Evolutionary conservation across 164 flowering plant species (phyloP), one percentile per base, ranked within the genome.

Genomic region (Sedum album): DNA sequence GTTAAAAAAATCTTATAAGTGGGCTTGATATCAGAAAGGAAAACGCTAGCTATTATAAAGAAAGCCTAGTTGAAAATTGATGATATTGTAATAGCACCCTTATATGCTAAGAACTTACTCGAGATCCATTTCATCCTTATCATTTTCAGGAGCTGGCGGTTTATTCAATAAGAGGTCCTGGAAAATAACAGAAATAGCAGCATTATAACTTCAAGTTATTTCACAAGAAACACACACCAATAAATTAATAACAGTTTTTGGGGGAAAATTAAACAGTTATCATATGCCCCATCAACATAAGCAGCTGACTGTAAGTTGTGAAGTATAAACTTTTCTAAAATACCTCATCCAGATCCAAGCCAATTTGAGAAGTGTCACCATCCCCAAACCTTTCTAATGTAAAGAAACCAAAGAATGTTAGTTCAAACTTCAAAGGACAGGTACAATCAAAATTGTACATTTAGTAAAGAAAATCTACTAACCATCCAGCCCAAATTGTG

Each of bases 401-500:
- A 17, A 60, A 66, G 61, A 69, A 73, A 11, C 31, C 65, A 1
- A 51, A 69, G 41, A 30, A 57, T 42, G 60, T 35, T 10, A 68
- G 8, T 57, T 26, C 73, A 83, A 31, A 70, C 67, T n/a, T n/a
- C n/a, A n/a, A n/a, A n/a, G n/a, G 8, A 15, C 36, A 51, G 28
- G 36, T 38, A 69, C 31, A 15, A 57, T 61, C 21, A 9, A 15
- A 44, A 1, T 28, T 31, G 55, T 41, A 18, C 31, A 33, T 30
- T 26, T 49, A 60, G 15, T 17, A 15, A 62, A 53, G 57, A 69
- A 25, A 8, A 51, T 60, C 61, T 66, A 80, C 94, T 72, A 60
- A 95, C 99, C 99, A 81, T 95, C 99, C 79, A 88, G 70, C 44
- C 97, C 99, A 86, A 88, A 95, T 75, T 92, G 87, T 49, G 97